Evolutionary conservation across 2,329 filamentous ascomycete species (phyloP), one percentile per base, ranked within the genome.

Genomic region (Microthyrium microscopicum): DNA sequence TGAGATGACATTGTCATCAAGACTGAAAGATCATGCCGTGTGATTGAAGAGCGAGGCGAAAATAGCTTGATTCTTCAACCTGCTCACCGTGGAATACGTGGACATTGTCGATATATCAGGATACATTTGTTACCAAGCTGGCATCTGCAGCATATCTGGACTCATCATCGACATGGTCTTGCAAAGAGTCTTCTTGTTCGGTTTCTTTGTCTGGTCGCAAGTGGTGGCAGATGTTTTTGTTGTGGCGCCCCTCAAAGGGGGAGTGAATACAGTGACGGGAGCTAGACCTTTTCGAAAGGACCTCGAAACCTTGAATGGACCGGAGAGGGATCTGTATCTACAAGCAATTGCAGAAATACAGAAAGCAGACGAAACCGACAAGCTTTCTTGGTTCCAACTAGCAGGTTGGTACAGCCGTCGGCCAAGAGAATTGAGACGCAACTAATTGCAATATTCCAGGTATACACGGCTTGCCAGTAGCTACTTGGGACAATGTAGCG

Each of bases 281-380:
- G 5, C 19, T 26, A 20, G 31, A 17, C 31, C 31, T 4, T 33
- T 33, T 33, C 31, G 31, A 7, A 8, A n/a, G 22, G 20, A 33
- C 7, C 17, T 33, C 11, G 22, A n/a, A n/a, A 33, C 13, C 4
- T 20, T 33, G 20, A n/a, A 29, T 7, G 31, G 31, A 18, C 31
- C 31, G 19, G 31, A 13, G 11, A 26, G 31, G 31, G 31, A 33
- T 17, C 31, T 33, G 17, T 33, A 33, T 24, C 16, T 33, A 13
- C 31, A 20, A 15, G 20, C 31, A 4, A 11, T 25, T 15, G 21
- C 13, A 18, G 5, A n/a, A 17, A 16, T 33, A n/a, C 31, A 33
- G 21, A 9, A 24, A 3, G 15, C 12, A 12, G 13, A 33, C 13
- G 21, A 33, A 20, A 26, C 5, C 7, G 31, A 33, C 7, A 13